These are phyloP conservation scores for Sordariomycetes sp. DNA, from an alignment of 2,329 filamentous ascomycete genomes.

Conservation along the genomic window DNA sequence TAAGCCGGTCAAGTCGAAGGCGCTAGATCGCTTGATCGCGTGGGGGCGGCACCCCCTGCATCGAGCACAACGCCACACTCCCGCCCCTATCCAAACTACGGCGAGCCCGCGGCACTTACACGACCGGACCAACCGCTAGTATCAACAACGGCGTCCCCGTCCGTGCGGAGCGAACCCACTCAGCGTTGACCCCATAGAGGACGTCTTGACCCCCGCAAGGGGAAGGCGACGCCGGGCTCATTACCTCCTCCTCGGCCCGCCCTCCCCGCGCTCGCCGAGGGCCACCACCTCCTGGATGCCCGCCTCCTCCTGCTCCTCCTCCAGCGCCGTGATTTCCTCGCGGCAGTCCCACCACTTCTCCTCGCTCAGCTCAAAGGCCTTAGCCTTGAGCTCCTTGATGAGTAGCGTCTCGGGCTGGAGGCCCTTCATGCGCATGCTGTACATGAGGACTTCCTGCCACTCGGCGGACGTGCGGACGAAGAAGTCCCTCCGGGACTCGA, in stretches of 20 bases:
- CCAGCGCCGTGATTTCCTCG: constrained; percentile 80
- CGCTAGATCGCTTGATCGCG: background rate
- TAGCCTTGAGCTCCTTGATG: constrained; percentile 85
- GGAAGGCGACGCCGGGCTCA: background rate
- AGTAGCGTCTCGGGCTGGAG: constrained; percentile 53
- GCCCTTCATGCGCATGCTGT: constrained; percentile 55
- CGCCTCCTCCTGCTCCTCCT: constrained; percentile 92
- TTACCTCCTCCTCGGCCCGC: constrained; percentile 13
- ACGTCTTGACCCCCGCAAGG: background rate
- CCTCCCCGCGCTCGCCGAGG: constrained; percentile 58
- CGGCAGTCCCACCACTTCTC: constrained; percentile 98
- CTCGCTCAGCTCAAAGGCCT: constrained; percentile 81
- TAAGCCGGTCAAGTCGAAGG: background rate
- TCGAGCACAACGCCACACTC: background rate
- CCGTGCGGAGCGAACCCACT: background rate
- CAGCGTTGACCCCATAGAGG: background rate
- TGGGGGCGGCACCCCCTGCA: background rate
- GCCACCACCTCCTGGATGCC: constrained; percentile 92
- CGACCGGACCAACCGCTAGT: background rate
- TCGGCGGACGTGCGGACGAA: constrained; percentile 76
- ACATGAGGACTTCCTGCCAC: constrained; percentile 83
- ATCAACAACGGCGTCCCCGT: background rate
- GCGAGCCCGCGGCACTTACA: background rate
- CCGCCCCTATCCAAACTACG: background rate
- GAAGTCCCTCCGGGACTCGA: constrained; percentile 85